phyloP scores from a whole-genome alignment of 2,329 filamentous ascomycete species.

The Sporothrix pallida region DNA sequence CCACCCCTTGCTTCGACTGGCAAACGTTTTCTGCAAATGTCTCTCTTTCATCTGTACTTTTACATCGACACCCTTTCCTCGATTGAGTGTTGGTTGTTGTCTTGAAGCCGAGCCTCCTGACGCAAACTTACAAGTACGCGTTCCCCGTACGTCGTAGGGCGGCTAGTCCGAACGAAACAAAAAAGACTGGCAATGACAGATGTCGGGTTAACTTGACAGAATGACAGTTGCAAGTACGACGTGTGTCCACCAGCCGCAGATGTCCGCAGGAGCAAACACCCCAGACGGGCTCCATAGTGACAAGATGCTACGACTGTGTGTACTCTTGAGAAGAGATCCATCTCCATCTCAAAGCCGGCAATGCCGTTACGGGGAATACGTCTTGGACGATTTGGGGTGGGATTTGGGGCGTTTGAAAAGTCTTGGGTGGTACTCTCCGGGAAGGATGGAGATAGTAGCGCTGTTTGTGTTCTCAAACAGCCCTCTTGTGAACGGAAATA shows the following conservation, averaged over 20 bases:
- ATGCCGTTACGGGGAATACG: background rate
- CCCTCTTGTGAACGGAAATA: background rate
- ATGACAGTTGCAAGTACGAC: no score
- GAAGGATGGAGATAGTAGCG: background rate
- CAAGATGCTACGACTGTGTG: no score
- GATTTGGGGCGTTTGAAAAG: background rate
- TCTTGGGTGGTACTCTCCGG: slow-evolving; percentile 13
- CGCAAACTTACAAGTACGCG: background rate
- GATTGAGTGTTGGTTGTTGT: no score
- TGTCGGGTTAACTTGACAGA: no score
- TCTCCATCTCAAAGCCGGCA: background rate
- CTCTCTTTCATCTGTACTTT: slow-evolving; percentile 12
- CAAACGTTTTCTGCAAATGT: background rate
- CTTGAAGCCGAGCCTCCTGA: background rate
- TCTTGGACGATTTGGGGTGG: no score
- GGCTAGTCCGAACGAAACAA: background rate
- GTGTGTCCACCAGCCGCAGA: no score
- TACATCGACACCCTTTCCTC: background rate
- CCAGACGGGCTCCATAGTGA: background rate
- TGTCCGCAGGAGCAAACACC: slow-evolving; percentile 2
- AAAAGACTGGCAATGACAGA: no score
- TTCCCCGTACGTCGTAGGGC: background rate
- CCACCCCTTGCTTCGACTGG: background rate
- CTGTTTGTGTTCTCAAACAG: background rate
- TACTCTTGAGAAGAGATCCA: no score